Evolutionary conservation across 1,284 basidiomycete species (phyloP).

Genomic region (Ustilago hordei): DNA sequence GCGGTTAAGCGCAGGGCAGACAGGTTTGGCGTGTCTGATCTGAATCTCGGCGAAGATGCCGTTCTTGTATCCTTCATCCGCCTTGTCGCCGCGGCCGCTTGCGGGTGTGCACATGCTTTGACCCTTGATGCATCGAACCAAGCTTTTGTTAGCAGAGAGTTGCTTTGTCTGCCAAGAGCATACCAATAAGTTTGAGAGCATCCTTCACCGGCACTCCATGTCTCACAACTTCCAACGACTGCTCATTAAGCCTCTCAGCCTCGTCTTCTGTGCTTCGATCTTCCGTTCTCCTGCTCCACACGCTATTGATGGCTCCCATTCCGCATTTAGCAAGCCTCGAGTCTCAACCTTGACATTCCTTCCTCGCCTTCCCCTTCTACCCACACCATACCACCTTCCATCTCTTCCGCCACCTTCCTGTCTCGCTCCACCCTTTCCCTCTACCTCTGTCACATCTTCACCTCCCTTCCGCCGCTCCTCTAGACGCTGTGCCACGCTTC

Average conservation of each 20-base stretch:
- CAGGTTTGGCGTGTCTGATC: too few relatives aligned
- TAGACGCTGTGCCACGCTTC: conserved; percentile 6
- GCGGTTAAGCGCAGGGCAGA: too few relatives aligned
- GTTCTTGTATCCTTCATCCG: background rate
- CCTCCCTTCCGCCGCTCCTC: background rate
- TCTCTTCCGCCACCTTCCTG: background rate
- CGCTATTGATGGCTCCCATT: background rate
- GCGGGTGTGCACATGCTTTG: conserved; percentile 1
- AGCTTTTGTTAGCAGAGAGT: background rate
- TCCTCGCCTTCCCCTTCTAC: background rate
- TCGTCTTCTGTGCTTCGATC: background rate
- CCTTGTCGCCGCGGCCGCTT: conserved; percentile 4
- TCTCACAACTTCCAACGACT: background rate
- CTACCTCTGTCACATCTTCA: background rate
- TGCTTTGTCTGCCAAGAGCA: background rate
- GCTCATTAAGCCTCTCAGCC: background rate
- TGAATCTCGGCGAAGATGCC: too few relatives aligned
- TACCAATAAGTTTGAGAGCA: background rate
- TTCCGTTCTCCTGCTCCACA: background rate
- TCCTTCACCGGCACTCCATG: conserved; percentile 4
- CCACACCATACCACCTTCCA: background rate
- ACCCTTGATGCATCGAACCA: conserved; percentile 1
- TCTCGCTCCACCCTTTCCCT: background rate
- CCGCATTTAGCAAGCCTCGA: conserved; percentile 5
- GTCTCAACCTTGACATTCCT: background rate